Conservation (phyloP, 2,329 filamentous ascomycete genomes). For the Aspergillus persii region DNA sequence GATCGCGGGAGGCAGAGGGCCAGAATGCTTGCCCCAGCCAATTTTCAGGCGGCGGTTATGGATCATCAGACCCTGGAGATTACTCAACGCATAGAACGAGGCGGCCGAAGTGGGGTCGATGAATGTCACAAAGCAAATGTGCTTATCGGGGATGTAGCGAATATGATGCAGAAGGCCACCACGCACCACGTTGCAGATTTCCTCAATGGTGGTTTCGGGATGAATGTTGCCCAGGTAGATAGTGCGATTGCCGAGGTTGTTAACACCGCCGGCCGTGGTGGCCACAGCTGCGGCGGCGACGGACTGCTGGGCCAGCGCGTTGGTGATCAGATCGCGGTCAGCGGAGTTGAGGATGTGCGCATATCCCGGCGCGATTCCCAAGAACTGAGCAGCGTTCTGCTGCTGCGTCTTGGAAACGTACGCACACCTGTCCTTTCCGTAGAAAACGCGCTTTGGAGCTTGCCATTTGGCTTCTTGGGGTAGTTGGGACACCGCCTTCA, state of each 20-base stretch:
- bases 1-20: slow-evolving; percentile 91
- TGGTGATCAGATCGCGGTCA: slow-evolving; percentile 94
- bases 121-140: slow-evolving; percentile 99
- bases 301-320: slow-evolving; percentile 92
- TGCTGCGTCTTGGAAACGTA: slow-evolving; percentile 99
- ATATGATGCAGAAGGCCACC: slow-evolving; percentile 96
- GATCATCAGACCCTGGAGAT: slow-evolving; percentile 97
- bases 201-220: slow-evolving; percentile 96
- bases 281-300: slow-evolving; percentile 95
- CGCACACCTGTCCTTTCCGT: slow-evolving; percentile 96
- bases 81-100: slow-evolving; percentile 96
- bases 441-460: slow-evolving; percentile 90
- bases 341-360: slow-evolving; percentile 94
- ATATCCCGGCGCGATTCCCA: slow-evolving; percentile 94
- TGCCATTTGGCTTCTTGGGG: slow-evolving; percentile 98
- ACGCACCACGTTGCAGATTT: slow-evolving; percentile 98
- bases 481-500: slow-evolving; percentile 95
- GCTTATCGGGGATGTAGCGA: slow-evolving; percentile 98
- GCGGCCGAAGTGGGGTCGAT: slow-evolving; percentile 97
- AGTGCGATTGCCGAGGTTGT: slow-evolving; percentile 94
- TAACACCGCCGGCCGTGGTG: slow-evolving; percentile 92
- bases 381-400: slow-evolving; percentile 96
- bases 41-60: slow-evolving; percentile 98
- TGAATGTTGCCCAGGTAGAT: slow-evolving; percentile 99
- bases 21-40: slow-evolving; percentile 98